Base-by-base conservation (phyloP, 2,329 filamentous ascomycete species). In the Fusarium staphyleae region DNA sequence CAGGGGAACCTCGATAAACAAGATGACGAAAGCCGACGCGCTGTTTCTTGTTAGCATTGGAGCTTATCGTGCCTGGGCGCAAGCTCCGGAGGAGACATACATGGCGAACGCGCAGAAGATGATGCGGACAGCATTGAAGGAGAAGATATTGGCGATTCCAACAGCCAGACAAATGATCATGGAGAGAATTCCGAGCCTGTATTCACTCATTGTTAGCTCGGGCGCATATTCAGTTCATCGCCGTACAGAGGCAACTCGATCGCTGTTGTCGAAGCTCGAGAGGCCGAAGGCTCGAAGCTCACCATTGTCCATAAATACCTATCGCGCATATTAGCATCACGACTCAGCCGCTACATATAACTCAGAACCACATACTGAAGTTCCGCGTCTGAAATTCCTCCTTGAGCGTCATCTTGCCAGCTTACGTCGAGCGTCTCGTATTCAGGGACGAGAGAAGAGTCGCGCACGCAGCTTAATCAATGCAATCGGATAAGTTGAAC, bases 1-100 rank as follows among this genome's bases (percentile, higher is more conserved):
- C 54, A 98, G 87, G 22, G 95, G 95, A 14, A 99, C 88, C 75
- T 99, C 90, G 70, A 93, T 82, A 76, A 95, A 95, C 70, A 95
- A 78, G 69, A 95, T 88, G 66, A 93, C 68, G 66, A 92, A 85
- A 12, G 86, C 82, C 42, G 82, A 91, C 55, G 82, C 78, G 36
- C 90, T 93, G 64, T 8, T 4, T 33, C 35, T 24, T 19, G 39
- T 63, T 29, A 63, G 44, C 36, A 16, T 45, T 12, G 19, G 13
- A 24, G 22, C 22, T 24, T 24, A 6, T 6, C 5, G 22, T 24
- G 3, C 41, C 39, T 45, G 40, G 30, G 40, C 16, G 16, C 35
- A 26, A 24, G 18, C 41, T 30, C 3, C 6, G 13, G 7, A 30
- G 29, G 4, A 46, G 35, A 74, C 83, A 69, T 77, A 85, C 82